Evolutionary conservation across 208 protist species (phyloP).

Genomic region (Phytomonas sp.): DNA sequence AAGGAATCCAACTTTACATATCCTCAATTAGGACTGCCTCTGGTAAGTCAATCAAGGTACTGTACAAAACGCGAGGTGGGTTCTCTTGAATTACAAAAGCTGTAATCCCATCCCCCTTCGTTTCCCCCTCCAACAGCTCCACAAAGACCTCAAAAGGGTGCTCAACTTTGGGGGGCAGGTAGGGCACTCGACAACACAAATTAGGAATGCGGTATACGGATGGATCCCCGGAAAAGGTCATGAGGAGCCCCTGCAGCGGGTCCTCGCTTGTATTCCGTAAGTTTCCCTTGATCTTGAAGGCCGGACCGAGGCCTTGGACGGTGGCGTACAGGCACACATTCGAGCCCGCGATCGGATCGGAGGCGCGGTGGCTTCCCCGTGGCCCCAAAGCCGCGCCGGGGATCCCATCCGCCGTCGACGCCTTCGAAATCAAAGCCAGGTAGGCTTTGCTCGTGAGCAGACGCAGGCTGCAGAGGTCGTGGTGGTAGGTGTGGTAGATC

Average conservation of each 20-base stretch:
- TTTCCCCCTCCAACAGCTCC: conserved; percentile 43
- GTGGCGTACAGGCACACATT: conserved; percentile 32
- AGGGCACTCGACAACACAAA: conserved; percentile 41
- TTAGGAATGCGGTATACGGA: conserved; percentile 49
- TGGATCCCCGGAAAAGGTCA: conserved; percentile 50
- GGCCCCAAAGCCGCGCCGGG: no score
- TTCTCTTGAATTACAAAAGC: conserved; percentile 40
- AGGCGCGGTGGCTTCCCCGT: no score
- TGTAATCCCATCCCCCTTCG: conserved; percentile 53
- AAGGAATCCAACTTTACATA: conserved; percentile 20
- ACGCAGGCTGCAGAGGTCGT: conserved; percentile 85
- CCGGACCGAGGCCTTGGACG: conserved; percentile 90
- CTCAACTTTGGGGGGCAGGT: conserved; percentile 55
- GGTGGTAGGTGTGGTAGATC: conserved; percentile 91
- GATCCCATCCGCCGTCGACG: no score
- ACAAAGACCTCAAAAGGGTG: conserved; percentile 57
- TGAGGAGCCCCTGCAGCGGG: conserved; percentile 39
- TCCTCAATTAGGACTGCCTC: conserved; percentile 52
- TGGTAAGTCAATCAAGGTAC: conserved; percentile 76
- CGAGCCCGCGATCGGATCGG: conserved; percentile 17
- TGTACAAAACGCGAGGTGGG: conserved; percentile 34
- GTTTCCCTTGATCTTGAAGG: conserved; percentile 80
- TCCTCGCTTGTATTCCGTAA: conserved; percentile 71
- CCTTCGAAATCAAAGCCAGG: no score
- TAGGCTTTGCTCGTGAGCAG: conserved; percentile 86